Evolutionary conservation across 202 grass and related monocot species (phyloP), one percentile per base, ranked within the genome.

Genomic region (Zizania palustris): DNA sequence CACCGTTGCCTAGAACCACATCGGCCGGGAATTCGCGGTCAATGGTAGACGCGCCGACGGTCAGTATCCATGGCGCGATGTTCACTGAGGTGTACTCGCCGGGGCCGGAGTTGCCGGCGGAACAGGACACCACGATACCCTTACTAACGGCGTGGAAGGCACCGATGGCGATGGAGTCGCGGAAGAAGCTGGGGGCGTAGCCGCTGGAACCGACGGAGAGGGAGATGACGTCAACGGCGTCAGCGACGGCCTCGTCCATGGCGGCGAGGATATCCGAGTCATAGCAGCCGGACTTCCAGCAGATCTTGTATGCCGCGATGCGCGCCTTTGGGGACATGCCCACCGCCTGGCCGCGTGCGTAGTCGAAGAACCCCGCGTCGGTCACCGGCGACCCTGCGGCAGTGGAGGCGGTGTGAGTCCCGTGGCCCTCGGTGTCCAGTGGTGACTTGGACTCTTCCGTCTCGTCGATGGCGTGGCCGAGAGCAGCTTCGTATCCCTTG

Each of bases 281-380:
- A 11, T 45, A 88, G 63, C 93, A 93, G 10, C 88, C 90, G 8
- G 61, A 62, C 9, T 37, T 42, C 93, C 93, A 97, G 73, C 93
- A 97, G 54, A 93, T 89, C 83, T 97, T 97, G 74, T 97, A 97
- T 7, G 86, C 93, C 0, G 93, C 93, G 71, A 97, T 73, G 65
- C 67, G 88, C 69, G 93, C 88, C 21, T 33, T 43, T 4, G 90
- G 69, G 13, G 91, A 84, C 84, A 89, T 85, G 2, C 93, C 93
- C 3, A 78, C 76, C 12, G 93, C 93, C 58, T 70, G 59, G 5
- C 93, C 93, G 0, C 65, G 65, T 2, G 93, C 93, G 71, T 91
- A 89, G 7, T 91, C n/a, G 81, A 75, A 90, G 38, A 91, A 71
- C 9, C 75, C 80, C 0, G 86, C 86, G 15, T 46, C 75, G 0